Evolutionary conservation across 371 early-diverging fungal species (phyloP).

Genomic region (Nematocida ausubeli): DNA sequence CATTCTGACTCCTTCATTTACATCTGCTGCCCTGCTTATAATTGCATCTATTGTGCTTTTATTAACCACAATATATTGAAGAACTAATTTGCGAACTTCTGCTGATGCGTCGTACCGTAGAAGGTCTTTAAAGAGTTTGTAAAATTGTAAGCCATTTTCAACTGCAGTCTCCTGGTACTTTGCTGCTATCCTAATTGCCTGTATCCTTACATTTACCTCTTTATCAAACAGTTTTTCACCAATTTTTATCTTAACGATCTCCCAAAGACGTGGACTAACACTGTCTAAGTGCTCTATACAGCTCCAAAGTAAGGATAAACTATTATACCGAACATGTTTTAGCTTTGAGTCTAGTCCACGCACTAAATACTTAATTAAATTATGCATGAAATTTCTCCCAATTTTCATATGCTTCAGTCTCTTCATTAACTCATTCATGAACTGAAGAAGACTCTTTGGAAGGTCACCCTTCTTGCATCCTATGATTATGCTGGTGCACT

Average conservation of each 20-base stretch:
- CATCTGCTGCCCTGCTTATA: constrained; percentile 15
- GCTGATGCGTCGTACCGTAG: constrained; percentile 48
- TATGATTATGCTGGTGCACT: constrained; percentile 32
- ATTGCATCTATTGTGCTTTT: constrained; percentile 26
- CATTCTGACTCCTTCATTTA: constrained; percentile 42
- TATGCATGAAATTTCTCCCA: constrained; percentile 51
- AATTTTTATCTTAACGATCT: constrained; percentile 47
- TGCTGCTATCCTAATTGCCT: constrained; percentile 32
- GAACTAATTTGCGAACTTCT: constrained; percentile 44
- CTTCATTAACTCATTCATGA: constrained; percentile 51
- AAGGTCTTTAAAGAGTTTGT: constrained; percentile 50
- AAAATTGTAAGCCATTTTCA: constrained; percentile 33
- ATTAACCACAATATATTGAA: constrained; percentile 37
- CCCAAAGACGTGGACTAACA: constrained; percentile 48
- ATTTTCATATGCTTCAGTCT: constrained; percentile 30
- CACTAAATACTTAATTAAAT: constrained; percentile 49
- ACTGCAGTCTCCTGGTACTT: constrained; percentile 34
- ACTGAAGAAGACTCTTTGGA: constrained; percentile 23
- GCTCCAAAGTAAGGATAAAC: constrained; percentile 27
- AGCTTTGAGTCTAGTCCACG: constrained; percentile 48
- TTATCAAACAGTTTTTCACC: constrained; percentile 58
- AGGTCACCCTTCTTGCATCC: constrained; percentile 24
- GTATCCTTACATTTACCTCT: constrained; percentile 32
- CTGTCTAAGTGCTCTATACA: constrained; percentile 48
- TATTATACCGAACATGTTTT: constrained; percentile 43